phyloP scores from a whole-genome alignment of 805 yeast genomes.

The Nakazawaea wickerhamii region DNA sequence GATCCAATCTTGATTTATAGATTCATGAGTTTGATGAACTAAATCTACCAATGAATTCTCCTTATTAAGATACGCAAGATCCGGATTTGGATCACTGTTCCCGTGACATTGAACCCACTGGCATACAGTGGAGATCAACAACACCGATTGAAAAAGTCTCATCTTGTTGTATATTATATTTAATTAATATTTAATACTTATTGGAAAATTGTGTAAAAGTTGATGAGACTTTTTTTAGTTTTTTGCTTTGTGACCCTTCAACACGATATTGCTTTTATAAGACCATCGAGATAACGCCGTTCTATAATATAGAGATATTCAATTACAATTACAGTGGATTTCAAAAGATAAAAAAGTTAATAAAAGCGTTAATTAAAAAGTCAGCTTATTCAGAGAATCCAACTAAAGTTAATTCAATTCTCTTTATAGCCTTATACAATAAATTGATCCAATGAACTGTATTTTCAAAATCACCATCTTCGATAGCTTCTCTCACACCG shows the following conservation, averaged over 20 bases:
- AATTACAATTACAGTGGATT: too few species aligned
- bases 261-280: too few species aligned
- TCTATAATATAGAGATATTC: too few species aligned
- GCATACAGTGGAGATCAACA: background rate
- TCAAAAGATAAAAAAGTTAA: too few species aligned
- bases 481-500: conserved; percentile 49
- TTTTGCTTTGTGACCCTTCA: too few species aligned
- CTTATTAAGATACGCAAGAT: conserved; percentile 3
- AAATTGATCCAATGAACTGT: conserved; percentile 36
- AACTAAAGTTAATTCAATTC: conserved; percentile 9
- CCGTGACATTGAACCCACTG: background rate
- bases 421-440: conserved; percentile 17
- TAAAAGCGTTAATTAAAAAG: background rate
- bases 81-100: conserved; percentile 5
- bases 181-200: background rate
- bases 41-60: conserved; percentile 10
- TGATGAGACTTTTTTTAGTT: too few species aligned
- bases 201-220: background rate
- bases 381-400: background rate
- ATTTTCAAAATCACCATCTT: conserved; percentile 34
- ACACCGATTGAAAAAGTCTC: background rate
- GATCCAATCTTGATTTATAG: conserved; percentile 31
- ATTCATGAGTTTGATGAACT: conserved; percentile 8
- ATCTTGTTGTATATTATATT: background rate
- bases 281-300: too few species aligned